Evolutionary conservation across 2,329 filamentous ascomycete genomes (phyloP).

Genomic region (Fusarium staphyleae): DNA sequence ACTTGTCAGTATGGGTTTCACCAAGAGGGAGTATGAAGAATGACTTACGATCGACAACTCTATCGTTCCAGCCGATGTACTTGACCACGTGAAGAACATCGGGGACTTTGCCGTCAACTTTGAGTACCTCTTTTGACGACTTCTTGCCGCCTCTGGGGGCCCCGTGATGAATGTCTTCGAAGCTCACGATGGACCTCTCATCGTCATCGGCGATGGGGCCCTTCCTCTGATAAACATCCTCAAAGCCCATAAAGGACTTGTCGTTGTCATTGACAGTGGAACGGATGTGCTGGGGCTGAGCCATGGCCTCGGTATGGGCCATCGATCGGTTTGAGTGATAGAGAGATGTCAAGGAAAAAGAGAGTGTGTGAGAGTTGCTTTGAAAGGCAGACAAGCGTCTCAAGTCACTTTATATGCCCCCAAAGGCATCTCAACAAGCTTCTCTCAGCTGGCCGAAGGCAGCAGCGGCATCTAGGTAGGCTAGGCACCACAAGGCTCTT

Average conservation of each 20-base stretch:
- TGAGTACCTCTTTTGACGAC: slow-evolving; percentile 22
- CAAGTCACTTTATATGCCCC: neutral
- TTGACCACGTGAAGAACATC: slow-evolving; percentile 53
- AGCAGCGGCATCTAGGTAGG: slow-evolving; percentile 19
- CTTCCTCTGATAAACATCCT: slow-evolving; percentile 25
- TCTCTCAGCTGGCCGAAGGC: slow-evolving; percentile 15
- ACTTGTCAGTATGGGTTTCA: slow-evolving; percentile 18
- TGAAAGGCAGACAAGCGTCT: neutral
- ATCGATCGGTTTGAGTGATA: neutral
- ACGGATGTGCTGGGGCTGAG: slow-evolving; percentile 17
- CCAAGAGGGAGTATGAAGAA: neutral
- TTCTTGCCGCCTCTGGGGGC: neutral
- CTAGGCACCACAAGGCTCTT: slow-evolving; percentile 2
- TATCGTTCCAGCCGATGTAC: slow-evolving; percentile 47
- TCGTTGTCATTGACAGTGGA: slow-evolving; percentile 22
- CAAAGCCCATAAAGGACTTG: slow-evolving; percentile 37
- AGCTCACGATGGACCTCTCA: slow-evolving; percentile 34
- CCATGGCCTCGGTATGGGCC: slow-evolving; percentile 23
- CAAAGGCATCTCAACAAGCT: neutral
- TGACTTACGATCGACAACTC: slow-evolving; percentile 48
- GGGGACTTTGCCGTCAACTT: slow-evolving; percentile 48
- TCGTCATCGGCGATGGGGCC: slow-evolving; percentile 25
- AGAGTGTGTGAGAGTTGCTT: neutral
- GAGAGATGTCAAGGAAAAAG: neutral
- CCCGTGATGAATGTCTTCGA: slow-evolving; percentile 27